Conservation (phyloP, 2,329 filamentous ascomycete genomes). For the Pochonia chlamydosporia region DNA sequence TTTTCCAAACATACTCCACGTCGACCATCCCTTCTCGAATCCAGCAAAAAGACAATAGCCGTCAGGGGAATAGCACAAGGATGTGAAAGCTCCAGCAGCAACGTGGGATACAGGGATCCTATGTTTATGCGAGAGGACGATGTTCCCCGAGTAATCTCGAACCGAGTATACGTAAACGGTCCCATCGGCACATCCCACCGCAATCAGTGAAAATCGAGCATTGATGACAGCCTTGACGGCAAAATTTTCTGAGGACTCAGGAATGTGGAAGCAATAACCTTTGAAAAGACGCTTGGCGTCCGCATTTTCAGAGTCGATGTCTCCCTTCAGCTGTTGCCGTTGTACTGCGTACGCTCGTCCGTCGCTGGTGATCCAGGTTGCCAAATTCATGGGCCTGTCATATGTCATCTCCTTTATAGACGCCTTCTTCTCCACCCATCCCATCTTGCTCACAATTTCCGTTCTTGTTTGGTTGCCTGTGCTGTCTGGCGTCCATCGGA, state of each 20-base stretch:
- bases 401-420: conserved; percentile 81
- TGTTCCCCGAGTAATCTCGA: conserved; percentile 88
- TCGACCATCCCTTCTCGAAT: conserved; percentile 88
- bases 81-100: conserved; percentile 65
- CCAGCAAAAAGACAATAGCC: conserved; percentile 94
- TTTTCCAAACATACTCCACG: conserved; percentile 97
- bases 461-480: conserved; percentile 81
- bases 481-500: conserved; percentile 84
- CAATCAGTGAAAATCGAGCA: conserved; percentile 88
- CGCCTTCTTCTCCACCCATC: conserved; percentile 74
- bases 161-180: conserved; percentile 85
- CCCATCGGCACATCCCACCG: conserved; percentile 75
- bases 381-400: conserved; percentile 92
- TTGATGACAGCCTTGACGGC: conserved; percentile 81
- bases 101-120: conserved; percentile 60
- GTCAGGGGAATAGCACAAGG: conserved; percentile 83
- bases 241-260: conserved; percentile 50
- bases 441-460: conserved; percentile 81
- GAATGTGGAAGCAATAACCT: conserved; percentile 84
- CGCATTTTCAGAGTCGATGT: conserved; percentile 33
- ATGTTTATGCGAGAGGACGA: conserved; percentile 78
- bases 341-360: conserved; percentile 90
- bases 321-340: conserved; percentile 43
- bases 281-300: conserved; percentile 68
- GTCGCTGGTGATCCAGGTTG: conserved; percentile 85